phyloP scores from a whole-genome alignment of 768 basidiomycete species.

The Mycena pura region DNA sequence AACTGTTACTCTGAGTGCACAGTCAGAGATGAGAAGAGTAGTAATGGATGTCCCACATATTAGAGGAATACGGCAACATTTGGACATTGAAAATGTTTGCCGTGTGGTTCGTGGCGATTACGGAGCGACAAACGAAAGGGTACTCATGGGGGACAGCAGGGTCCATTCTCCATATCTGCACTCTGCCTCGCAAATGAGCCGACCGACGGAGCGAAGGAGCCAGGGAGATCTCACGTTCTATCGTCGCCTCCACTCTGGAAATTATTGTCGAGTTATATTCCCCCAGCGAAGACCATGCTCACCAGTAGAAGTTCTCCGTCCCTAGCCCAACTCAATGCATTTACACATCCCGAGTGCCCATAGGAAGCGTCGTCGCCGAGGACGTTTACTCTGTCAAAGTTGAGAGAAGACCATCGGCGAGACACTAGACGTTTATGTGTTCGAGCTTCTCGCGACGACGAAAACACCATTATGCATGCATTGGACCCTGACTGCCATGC shows the following conservation, averaged over 20 bases:
- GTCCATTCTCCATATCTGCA: conserved; percentile 83
- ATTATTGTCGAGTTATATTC: background rate
- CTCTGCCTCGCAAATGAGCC: conserved; percentile 43
- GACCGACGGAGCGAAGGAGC: background rate
- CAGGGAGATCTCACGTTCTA: conserved; percentile 54
- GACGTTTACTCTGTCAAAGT: conserved; percentile 72
- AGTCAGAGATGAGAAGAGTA: conserved; percentile 6
- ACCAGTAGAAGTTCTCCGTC: conserved; percentile 66
- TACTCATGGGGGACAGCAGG: conserved; percentile 52
- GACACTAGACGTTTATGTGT: conserved; percentile 1
- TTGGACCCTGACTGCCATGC: too few relatives aligned
- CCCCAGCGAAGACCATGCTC: background rate
- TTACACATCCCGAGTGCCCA: conserved; percentile 80
- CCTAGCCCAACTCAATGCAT: conserved; percentile 76
- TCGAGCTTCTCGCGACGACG: conserved; percentile 2
- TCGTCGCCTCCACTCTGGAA: conserved; percentile 72
- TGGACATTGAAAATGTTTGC: conserved; percentile 88
- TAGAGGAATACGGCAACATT: conserved; percentile 79
- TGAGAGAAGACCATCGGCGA: conserved; percentile 2
- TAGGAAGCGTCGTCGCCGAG: conserved; percentile 58
- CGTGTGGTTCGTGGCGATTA: conserved; percentile 81
- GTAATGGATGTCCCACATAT: conserved; percentile 52
- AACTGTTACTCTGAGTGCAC: conserved; percentile 64
- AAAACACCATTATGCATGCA: conserved; percentile 1
- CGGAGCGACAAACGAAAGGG: conserved; percentile 68